Conservation (phyloP, 2,329 filamentous ascomycete genomes). For the Xylariaceae sp. region DNA sequence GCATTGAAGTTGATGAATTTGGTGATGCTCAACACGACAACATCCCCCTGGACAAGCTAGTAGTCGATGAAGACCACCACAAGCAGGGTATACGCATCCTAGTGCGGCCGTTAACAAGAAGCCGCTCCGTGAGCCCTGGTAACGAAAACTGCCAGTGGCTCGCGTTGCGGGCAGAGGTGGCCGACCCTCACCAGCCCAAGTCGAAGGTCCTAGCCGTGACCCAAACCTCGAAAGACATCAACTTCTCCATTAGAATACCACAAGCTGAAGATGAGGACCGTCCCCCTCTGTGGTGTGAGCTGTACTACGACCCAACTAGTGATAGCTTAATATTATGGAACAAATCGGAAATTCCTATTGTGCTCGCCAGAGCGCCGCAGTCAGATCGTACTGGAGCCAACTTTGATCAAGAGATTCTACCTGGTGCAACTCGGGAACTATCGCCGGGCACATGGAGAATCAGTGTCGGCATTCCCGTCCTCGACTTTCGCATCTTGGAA, state of each 20-base stretch:
- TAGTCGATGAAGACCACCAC: slow-evolving; percentile 58
- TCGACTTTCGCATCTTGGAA: slow-evolving; percentile 65
- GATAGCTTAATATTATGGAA: slow-evolving; percentile 64
- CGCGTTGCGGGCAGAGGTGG: slow-evolving; percentile 59
- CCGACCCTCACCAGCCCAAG: slow-evolving; percentile 56
- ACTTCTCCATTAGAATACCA: slow-evolving; percentile 63
- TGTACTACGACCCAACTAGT: slow-evolving; percentile 65
- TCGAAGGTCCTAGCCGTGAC: slow-evolving; percentile 65
- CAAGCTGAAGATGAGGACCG: slow-evolving; percentile 49
- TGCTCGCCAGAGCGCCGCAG: slow-evolving; percentile 53
- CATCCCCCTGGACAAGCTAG: slow-evolving; percentile 60
- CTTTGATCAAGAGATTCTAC: slow-evolving; percentile 52
- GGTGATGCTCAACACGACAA: slow-evolving; percentile 47
- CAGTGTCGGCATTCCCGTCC: slow-evolving; percentile 54
- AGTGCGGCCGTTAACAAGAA: slow-evolving; percentile 59
- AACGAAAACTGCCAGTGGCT: slow-evolving; percentile 64
- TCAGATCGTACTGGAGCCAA: slow-evolving; percentile 48
- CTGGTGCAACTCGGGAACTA: slow-evolving; percentile 52
- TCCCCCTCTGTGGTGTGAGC: slow-evolving; percentile 62
- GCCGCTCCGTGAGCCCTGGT: slow-evolving; percentile 61
- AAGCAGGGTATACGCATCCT: slow-evolving; percentile 63
- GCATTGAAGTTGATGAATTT: slow-evolving; percentile 53
- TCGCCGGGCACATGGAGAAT: slow-evolving; percentile 64
- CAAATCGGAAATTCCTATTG: slow-evolving; percentile 60
- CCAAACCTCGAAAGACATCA: slow-evolving; percentile 65